These are phyloP conservation scores for Fraxinus baroniana DNA, from an alignment of 305 asterid species.

Conservation along the genomic window DNA sequence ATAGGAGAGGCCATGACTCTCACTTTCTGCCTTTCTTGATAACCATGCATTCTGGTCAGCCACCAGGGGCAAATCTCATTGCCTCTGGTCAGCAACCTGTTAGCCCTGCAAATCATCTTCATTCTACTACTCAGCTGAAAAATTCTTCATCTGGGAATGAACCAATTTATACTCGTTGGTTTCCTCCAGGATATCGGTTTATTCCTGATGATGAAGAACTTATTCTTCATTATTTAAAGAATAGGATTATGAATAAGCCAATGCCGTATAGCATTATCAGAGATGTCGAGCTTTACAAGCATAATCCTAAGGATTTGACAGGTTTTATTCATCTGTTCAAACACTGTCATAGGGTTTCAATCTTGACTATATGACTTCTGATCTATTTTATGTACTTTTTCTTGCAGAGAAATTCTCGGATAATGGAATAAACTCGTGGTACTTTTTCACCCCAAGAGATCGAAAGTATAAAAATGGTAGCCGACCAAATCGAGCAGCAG, in stretches of 20 bases:
- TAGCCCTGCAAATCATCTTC: neutral
- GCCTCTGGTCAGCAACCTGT: neutral
- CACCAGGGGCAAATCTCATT: neutral
- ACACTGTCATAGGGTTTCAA: neutral
- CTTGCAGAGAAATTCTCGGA: slow-evolving; percentile 6
- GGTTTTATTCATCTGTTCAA: slow-evolving; percentile 5
- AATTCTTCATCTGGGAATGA: neutral
- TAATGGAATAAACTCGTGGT: slow-evolving; percentile 28
- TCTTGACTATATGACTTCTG: neutral
- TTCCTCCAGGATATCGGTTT: slow-evolving; percentile 36
- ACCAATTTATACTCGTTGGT: neutral
- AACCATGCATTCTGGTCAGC: neutral
- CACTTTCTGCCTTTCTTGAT: neutral
- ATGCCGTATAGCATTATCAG: slow-evolving; percentile 25
- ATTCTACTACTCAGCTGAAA: neutral
- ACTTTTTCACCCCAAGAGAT: slow-evolving; percentile 36
- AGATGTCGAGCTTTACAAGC: slow-evolving; percentile 23
- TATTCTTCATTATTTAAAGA: slow-evolving; percentile 27
- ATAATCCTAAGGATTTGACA: slow-evolving; percentile 25
- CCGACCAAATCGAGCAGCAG: slow-evolving; percentile 39
- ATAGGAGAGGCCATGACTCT: neutral
- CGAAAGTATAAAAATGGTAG: slow-evolving; percentile 33
- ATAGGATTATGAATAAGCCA: slow-evolving; percentile 8
- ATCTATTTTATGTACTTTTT: neutral
- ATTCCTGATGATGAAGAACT: slow-evolving; percentile 33